Conservation (phyloP, 2,329 filamentous ascomycete species). For the Aspergillus persii region DNA sequence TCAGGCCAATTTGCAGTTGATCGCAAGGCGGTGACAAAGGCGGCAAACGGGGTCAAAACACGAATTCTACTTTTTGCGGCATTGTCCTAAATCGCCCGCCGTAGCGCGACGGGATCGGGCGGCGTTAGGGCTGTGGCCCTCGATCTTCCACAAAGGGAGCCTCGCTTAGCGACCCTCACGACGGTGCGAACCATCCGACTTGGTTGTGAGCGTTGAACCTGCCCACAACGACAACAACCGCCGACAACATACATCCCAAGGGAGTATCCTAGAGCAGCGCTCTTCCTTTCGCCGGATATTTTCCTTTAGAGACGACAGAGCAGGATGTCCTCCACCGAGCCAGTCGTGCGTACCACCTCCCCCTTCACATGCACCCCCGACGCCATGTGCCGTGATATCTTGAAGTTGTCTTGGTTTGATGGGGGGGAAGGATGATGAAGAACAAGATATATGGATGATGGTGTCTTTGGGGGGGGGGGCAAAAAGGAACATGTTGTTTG, state of each 20-base stretch:
- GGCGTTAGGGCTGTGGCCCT: conserved; percentile 42
- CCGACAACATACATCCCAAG: conserved; percentile 45
- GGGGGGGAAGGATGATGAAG: neutral
- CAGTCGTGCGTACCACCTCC: conserved; percentile 55
- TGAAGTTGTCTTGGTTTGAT: neutral
- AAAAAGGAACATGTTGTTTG: neutral
- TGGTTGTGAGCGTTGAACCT: conserved; percentile 43
- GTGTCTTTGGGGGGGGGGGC: neutral
- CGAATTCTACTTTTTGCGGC: too few species aligned
- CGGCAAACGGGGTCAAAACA: too few species aligned
- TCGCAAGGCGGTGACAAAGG: too few species aligned
- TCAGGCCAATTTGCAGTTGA: too few species aligned
- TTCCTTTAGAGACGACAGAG: conserved; percentile 42
- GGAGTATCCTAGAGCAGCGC: conserved; percentile 42
- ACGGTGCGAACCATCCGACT: conserved; percentile 39
- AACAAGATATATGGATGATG: neutral
- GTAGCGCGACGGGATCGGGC: conserved; percentile 23
- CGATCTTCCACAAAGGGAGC: conserved; percentile 36
- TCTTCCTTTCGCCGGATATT: conserved; percentile 42
- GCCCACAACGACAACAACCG: conserved; percentile 48
- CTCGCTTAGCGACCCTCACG: conserved; percentile 39
- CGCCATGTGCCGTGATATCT: conserved; percentile 10
- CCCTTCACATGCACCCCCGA: conserved; percentile 14
- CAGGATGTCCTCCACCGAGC: conserved; percentile 66
- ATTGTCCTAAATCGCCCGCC: too few species aligned